phyloP scores from a whole-genome alignment of 2,329 filamentous ascomycete species.

The Colletotrichum scovillei region DNA sequence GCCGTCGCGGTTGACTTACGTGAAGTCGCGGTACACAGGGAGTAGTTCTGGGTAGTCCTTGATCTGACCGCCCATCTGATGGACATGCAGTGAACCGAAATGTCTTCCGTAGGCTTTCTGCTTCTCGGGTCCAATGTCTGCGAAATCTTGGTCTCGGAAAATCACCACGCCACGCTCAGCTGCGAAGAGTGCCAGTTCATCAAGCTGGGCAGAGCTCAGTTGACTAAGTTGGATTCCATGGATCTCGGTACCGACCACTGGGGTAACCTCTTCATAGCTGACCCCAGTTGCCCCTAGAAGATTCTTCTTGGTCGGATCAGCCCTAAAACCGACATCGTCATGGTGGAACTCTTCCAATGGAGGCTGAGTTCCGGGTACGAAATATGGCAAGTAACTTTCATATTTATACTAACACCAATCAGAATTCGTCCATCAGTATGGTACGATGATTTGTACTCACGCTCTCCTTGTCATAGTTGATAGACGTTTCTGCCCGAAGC shows the following conservation, averaged over 20 bases:
- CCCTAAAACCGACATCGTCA: not conserved
- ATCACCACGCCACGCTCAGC: conserved; percentile 53
- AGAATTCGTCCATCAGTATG: not conserved
- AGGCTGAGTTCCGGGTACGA: not conserved
- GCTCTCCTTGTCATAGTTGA: not conserved
- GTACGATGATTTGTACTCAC: not conserved
- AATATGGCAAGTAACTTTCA: not conserved
- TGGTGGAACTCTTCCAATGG: not conserved
- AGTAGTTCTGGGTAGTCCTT: not conserved
- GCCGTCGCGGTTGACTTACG: not conserved
- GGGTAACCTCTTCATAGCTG: not conserved
- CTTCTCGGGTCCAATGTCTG: conserved; percentile 8
- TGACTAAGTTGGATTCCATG: conserved; percentile 48
- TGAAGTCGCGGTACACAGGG: not conserved
- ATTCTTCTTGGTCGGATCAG: not conserved
- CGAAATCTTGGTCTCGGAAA: conserved; percentile 47
- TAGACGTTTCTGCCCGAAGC: not conserved
- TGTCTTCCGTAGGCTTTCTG: not conserved
- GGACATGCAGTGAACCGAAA: not conserved
- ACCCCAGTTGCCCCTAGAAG: not conserved
- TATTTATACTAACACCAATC: not conserved
- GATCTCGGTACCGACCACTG: not conserved
- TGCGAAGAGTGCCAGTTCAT: conserved; percentile 53
- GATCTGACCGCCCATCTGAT: not conserved
- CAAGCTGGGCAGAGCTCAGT: conserved; percentile 50